Evolutionary conservation across 352 stramenopile species (phyloP), one percentile per base, ranked within the genome.

Genomic region (Pythium chondricola): DNA sequence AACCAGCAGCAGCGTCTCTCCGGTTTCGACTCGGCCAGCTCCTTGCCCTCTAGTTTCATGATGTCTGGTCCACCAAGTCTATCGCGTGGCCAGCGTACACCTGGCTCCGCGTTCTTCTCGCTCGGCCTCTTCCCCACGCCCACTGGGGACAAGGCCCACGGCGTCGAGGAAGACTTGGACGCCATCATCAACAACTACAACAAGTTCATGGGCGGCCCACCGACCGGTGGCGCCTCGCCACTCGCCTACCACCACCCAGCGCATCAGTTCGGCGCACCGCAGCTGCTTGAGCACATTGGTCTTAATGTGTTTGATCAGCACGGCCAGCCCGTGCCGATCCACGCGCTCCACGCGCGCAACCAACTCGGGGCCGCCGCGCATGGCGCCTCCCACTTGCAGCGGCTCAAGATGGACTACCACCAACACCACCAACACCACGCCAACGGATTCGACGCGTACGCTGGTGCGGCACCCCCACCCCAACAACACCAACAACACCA

Each of bases 111-210:
- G 50, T 85, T 74, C 58, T 29, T 85, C 35, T 81, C 74, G 20
- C 60, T 83, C 2, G 70, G 71, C 2, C 58, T 83, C 0, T 86
- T 83, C 56, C 67, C 72, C 0, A 76, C 70, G 11, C 72, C 69
- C 2, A 69, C 58, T 16, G 42, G 49, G 18, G 59, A 71, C 14
- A 64, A 72, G 45, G 40, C 36, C 30, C 31, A 47, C 16, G 65
- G 63, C 18, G 60, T 63, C 13, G 72, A 83, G 6, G 74, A 77
- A 55, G 63, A 73, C 41, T 38, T 77, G 16, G 61, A 83, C 32
- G 52, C 71, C 18, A 81, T 86, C 49, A 83, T 86, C 66, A 85
- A 67, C 58, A 74, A 68, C 63, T 86, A 85, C 66, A 74, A 72
- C 27, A 85, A 85, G 56, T 74, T 85, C 55, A 81, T 85, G 74